These are phyloP conservation scores for Ailanthus altissimus DNA, from an alignment of 345 rosid genomes.

Conservation along the genomic window DNA sequence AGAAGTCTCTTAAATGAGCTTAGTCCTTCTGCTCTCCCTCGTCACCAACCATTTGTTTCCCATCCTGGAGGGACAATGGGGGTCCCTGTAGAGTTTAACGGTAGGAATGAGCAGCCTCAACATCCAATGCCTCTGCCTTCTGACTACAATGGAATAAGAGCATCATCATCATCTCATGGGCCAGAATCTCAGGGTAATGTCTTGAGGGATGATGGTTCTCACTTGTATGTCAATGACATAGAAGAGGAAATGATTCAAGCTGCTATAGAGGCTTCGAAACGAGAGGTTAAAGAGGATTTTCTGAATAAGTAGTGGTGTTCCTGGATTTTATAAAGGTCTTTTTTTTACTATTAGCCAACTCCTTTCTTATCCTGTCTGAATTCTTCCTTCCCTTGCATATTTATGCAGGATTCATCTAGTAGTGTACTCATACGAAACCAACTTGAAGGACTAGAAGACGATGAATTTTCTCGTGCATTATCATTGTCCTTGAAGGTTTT, in stretches of 20 bases:
- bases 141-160: constrained; percentile 28
- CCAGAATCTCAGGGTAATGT: constrained; percentile 35
- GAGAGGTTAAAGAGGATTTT: constrained; percentile 43
- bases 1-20: constrained; percentile 57
- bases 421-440: constrained; percentile 37
- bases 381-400: constrained; percentile 1
- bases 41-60: constrained; percentile 28
- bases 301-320: constrained; percentile 21
- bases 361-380: constrained; percentile 7
- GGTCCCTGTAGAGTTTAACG: constrained; percentile 30
- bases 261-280: constrained; percentile 82
- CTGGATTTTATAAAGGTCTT: constrained; percentile 15
- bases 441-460: constrained; percentile 52
- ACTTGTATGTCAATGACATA: constrained; percentile 35
- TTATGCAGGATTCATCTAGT: constrained; percentile 51
- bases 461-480: constrained; percentile 73
- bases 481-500: constrained; percentile 75
- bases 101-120: constrained; percentile 40
- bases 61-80: constrained; percentile 42
- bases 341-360: constrained; percentile 8
- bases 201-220: constrained; percentile 30
- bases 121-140: constrained; percentile 43
- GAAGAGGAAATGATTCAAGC: constrained; percentile 76
- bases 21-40: constrained; percentile 44
- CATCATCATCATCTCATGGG: constrained; percentile 35